Percentiles rank a stretch among this genome's conserved stretches.
Conservation (phyloP, 305 asterid genomes). For the Fraxinus greggii region DNA sequence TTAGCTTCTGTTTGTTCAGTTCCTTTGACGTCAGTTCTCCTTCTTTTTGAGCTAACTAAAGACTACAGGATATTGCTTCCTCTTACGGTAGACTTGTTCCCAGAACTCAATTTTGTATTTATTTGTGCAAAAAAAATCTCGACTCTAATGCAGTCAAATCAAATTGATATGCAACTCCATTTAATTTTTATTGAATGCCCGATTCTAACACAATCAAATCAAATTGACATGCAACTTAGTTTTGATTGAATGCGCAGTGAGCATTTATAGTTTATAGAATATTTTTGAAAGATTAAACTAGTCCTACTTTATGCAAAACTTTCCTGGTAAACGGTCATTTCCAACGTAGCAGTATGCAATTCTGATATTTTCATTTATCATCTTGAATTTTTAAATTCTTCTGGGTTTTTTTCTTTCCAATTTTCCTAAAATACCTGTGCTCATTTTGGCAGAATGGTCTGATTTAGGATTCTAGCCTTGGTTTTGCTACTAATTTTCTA, state of each 20-base stretch:
- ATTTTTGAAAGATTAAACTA: background rate
- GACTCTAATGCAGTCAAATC: background rate
- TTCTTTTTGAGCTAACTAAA: conserved; percentile 88
- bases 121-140: conserved; percentile 15
- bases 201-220: background rate
- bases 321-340: background rate
- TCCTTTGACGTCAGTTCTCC: conserved; percentile 92
- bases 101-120: conserved; percentile 10
- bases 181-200: background rate
- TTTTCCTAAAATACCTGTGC: background rate
- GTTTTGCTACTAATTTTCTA: background rate
- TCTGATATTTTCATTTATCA: background rate
- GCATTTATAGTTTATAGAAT: background rate
- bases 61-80: conserved; percentile 98
- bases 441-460: background rate
- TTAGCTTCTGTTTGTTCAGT: conserved; percentile 92
- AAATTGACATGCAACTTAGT: background rate
- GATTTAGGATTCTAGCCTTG: background rate
- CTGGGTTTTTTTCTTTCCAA: background rate
- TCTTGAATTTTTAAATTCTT: background rate
- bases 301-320: background rate
- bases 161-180: background rate
- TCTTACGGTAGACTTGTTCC: conserved; percentile 60
- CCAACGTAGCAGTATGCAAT: background rate
- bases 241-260: background rate